A percentile compares a stretch with the other conserved stretches of the same genome.
These are phyloP conservation scores for Sedum album DNA, from an alignment of 164 flowering plant genomes.

Conservation along the genomic window DNA sequence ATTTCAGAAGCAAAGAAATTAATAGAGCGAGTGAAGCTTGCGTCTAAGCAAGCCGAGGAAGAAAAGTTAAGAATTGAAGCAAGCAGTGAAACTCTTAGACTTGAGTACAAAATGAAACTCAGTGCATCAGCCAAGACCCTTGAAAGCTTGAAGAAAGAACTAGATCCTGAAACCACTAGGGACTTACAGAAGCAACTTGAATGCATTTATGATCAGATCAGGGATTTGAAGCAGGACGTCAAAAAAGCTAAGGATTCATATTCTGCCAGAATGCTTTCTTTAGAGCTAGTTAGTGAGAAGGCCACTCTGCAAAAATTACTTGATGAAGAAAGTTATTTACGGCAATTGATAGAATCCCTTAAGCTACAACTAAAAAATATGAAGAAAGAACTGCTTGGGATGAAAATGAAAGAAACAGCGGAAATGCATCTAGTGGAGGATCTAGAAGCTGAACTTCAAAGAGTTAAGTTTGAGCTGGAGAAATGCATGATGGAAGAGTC, in stretches of 20 bases:
- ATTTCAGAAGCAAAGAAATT: conserved; percentile 46
- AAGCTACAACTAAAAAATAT: conserved; percentile 59
- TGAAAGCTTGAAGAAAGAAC: conserved; percentile 39
- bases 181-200: conserved; percentile 48
- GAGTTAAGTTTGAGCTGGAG: conserved; percentile 63
- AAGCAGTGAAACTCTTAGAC: conserved; percentile 50
- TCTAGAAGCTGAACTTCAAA: conserved; percentile 65
- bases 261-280: conserved; percentile 44
- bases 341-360: conserved; percentile 53
- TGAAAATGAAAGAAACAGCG: conserved; percentile 70
- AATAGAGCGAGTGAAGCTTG: conserved; percentile 53
- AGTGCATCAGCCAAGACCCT: conserved; percentile 51
- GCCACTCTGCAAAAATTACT: conserved; percentile 58
- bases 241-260: conserved; percentile 57
- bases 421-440: conserved; percentile 65
- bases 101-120: conserved; percentile 38
- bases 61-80: conserved; percentile 46
- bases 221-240: conserved; percentile 40
- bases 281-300: conserved; percentile 75
- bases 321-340: conserved; percentile 63
- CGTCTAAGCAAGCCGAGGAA: conserved; percentile 43
- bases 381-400: conserved; percentile 61
- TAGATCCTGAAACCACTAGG: conserved; percentile 39
- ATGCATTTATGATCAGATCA: conserved; percentile 40
- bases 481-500: conserved; percentile 48